Evolutionary conservation across 805 yeast species (phyloP), one percentile per base, ranked within the genome.

Genomic region (Ogataea chonburiensis): DNA sequence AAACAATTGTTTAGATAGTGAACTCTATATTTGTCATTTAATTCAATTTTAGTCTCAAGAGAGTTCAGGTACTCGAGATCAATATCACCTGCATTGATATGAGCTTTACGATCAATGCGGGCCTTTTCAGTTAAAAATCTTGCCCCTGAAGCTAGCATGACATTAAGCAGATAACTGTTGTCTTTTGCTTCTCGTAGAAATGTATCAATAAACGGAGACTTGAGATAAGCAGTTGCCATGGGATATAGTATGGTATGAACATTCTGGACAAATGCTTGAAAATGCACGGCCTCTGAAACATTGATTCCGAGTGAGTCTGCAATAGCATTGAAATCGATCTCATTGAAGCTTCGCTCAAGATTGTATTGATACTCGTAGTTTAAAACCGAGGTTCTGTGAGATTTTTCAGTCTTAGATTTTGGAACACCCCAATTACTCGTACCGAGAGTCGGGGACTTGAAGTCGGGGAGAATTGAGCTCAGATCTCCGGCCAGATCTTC

Each of bases 61-160:
- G 38, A 20, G 7, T 43, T 43, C 7, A 47, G 14, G 18, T 38
- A 39, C 14, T 28, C 20, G 12, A n/a, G 16, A 37, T 46, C 38
- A 2, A 33, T 19, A 11, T 38, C 36, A 19, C 34, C 18, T 2
- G 27, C 33, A n/a, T 12, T 25, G n/a, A 43, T 13, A 24, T 43
- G 45, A 3, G 24, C 24, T 6, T 45, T 47, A 25, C 37, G 42
- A 25, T 54, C 55, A 5, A 51, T 45, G 2, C 45, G 38, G 7
- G 56, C 52, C 35, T 52, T 53, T 27, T 55, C 59, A 14, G 50
- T 47, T 13, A 56, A 38, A 11, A 71, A 67, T 26, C 78, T 67
- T 0, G 88, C 87, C 5, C 89, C 88, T 23, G 79, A 80, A 0
- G 89, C 85, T 23, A 83, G 53, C 20, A 81, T 71, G 0, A 86